Percentiles rank a stretch among this genome's conserved stretches.
phyloP scores from a whole-genome alignment of 352 stramenopile species.

The Hyaloperonospora arabidopsidis region DNA sequence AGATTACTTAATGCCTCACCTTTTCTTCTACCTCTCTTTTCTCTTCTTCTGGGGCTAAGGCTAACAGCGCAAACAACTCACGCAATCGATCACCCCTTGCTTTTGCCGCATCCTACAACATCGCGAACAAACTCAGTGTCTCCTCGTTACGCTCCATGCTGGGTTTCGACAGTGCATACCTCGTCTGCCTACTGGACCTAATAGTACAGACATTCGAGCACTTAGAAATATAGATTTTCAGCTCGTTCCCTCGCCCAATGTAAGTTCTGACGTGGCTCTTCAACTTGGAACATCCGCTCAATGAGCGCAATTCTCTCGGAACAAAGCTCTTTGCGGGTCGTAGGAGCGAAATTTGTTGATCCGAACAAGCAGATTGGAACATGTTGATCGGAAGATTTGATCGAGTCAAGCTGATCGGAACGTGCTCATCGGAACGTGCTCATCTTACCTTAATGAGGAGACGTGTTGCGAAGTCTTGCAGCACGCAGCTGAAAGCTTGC shows the following conservation, averaged over 20 bases:
- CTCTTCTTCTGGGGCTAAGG: slow-evolving; percentile 19
- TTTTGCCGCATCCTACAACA: slow-evolving; percentile 47
- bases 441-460: no score
- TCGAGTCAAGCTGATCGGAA: no score
- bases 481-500: no score
- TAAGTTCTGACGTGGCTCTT: slow-evolving; percentile 38
- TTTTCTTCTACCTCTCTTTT: slow-evolving; percentile 13
- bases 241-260: slow-evolving; percentile 26
- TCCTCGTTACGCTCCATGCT: neutral
- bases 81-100: slow-evolving; percentile 60
- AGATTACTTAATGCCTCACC: slow-evolving; percentile 21
- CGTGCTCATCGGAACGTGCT: no score
- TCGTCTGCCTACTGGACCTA: slow-evolving; percentile 55
- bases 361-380: no score
- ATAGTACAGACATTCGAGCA: slow-evolving; percentile 61
- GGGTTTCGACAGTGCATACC: slow-evolving; percentile 16
- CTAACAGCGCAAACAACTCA: slow-evolving; percentile 64
- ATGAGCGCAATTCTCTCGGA: slow-evolving; percentile 55
- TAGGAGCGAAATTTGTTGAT: no score
- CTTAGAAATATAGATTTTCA: slow-evolving; percentile 34
- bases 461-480: no score
- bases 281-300: slow-evolving; percentile 36
- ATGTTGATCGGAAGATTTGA: no score
- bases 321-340: slow-evolving; percentile 59
- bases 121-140: slow-evolving; percentile 3